Percentiles rank a stretch among this genome's conserved stretches.
phyloP scores from a whole-genome alignment of 108 stramenopile genomes.

The Nitzschia putrida region DNA sequence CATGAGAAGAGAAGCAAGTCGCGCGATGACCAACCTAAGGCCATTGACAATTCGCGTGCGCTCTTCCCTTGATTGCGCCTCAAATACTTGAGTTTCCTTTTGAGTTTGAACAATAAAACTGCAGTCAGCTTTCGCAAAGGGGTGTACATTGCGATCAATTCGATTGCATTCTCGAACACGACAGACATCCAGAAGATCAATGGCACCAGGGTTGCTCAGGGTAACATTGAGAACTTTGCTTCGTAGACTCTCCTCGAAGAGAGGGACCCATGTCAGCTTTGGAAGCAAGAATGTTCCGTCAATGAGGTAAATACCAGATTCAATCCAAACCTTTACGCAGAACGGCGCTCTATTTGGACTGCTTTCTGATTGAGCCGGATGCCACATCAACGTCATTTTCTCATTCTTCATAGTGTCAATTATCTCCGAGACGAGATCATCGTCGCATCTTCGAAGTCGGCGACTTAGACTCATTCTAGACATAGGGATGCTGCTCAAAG shows the following conservation, averaged over 20 bases:
- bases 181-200: constrained; percentile 62
- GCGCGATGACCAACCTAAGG: constrained; percentile 56
- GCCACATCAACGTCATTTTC: constrained; percentile 47
- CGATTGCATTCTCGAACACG: constrained; percentile 40
- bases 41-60: constrained; percentile 54
- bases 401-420: constrained; percentile 50
- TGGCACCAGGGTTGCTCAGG: constrained; percentile 16
- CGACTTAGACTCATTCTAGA: constrained; percentile 21
- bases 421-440: constrained; percentile 26
- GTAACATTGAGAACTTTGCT: constrained; percentile 30
- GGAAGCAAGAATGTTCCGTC: constrained; percentile 56
- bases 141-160: constrained; percentile 45
- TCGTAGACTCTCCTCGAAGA: constrained; percentile 29
- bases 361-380: constrained; percentile 38
- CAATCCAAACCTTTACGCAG: constrained; percentile 56
- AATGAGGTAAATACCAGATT: constrained; percentile 50
- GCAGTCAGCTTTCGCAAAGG: constrained; percentile 36
- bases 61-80: constrained; percentile 47
- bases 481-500: constrained; percentile 22
- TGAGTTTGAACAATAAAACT: constrained; percentile 54
- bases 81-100: constrained; percentile 40
- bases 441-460: constrained; percentile 15
- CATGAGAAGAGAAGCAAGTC: constrained; percentile 63
- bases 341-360: constrained; percentile 30
- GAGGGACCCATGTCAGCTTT: constrained; percentile 47